Conservation (phyloP, 2,329 filamentous ascomycete genomes). For the Raffaelea albimanens region DNA sequence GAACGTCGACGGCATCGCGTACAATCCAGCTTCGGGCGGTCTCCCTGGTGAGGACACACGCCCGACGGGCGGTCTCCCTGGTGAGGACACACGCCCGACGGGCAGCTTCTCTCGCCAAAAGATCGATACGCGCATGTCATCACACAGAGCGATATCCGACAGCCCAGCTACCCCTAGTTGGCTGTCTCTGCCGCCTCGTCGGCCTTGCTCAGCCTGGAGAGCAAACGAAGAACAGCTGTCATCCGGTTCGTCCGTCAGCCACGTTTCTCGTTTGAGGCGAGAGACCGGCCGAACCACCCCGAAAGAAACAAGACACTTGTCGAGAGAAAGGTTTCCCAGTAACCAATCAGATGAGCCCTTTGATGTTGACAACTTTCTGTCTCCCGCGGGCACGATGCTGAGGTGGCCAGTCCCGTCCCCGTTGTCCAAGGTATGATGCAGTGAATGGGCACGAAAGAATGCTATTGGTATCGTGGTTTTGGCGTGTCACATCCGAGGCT, state of each 20-base stretch:
- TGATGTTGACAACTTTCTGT: background rate
- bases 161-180: background rate
- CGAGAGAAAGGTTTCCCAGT: too few species aligned
- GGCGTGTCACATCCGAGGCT: too few species aligned
- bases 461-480: too few species aligned
- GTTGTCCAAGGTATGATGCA: background rate
- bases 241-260: slow-evolving; percentile 3
- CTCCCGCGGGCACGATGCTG: background rate
- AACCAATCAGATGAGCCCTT: background rate
- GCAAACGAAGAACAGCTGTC: slow-evolving; percentile 3
- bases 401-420: background rate
- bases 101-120: too few species aligned
- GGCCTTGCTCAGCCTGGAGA: slow-evolving; percentile 6
- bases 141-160: slow-evolving; percentile 1
- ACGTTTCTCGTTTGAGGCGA: slow-evolving; percentile 6
- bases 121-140: background rate
- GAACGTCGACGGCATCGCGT: too few species aligned
- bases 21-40: too few species aligned
- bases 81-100: too few species aligned
- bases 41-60: too few species aligned
- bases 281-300: background rate
- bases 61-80: too few species aligned
- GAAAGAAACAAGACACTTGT: too few species aligned
- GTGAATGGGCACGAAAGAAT: too few species aligned
- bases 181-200: slow-evolving; percentile 10